Percentiles rank a stretch among this genome's conserved stretches.
phyloP scores from a whole-genome alignment of 495 filamentous ascomycete species.

The Parathielavia hyrcaniae region DNA sequence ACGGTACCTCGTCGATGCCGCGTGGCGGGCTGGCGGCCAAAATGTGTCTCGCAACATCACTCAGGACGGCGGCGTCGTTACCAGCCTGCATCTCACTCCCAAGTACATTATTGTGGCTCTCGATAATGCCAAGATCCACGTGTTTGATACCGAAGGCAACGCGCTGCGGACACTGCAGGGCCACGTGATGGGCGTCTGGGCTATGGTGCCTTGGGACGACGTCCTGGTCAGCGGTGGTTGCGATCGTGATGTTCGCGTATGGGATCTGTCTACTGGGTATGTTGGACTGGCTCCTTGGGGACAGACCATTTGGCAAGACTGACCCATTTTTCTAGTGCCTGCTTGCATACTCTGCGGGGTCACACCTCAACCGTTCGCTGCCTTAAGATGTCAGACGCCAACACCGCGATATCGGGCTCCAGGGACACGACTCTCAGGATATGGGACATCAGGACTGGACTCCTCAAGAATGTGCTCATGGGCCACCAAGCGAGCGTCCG shows the following conservation, averaged over 20 bases:
- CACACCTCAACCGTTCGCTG: slow-evolving; percentile 96
- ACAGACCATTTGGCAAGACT: slow-evolving; percentile 15
- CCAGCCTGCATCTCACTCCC: slow-evolving; percentile 84
- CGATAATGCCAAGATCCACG: slow-evolving; percentile 97
- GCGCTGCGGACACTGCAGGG: slow-evolving; percentile 84
- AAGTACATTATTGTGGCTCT: slow-evolving; percentile 97
- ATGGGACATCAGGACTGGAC: slow-evolving; percentile 84
- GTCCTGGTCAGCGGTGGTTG: slow-evolving; percentile 93
- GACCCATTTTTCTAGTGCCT: slow-evolving; percentile 42
- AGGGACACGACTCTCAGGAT: slow-evolving; percentile 89
- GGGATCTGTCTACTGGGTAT: slow-evolving; percentile 95
- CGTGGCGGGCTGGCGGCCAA: slow-evolving; percentile 84
- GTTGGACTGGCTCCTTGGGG: slow-evolving; percentile 20
- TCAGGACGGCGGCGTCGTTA: slow-evolving; percentile 93
- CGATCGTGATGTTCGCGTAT: slow-evolving; percentile 92
- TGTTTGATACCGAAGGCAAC: slow-evolving; percentile 87
- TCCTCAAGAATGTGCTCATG: slow-evolving; percentile 84
- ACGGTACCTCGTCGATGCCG: slow-evolving; percentile 91
- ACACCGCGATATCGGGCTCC: slow-evolving; percentile 92
- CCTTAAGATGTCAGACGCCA: slow-evolving; percentile 91
- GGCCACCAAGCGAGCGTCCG: slow-evolving; percentile 96
- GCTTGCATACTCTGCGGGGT: slow-evolving; percentile 78
- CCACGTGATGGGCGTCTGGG: slow-evolving; percentile 99
- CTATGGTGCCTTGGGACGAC: slow-evolving; percentile 98
- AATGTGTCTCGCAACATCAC: slow-evolving; percentile 78